Conservation (phyloP, 2,329 filamentous ascomycete genomes). For the Decorospora gaudefroyi region DNA sequence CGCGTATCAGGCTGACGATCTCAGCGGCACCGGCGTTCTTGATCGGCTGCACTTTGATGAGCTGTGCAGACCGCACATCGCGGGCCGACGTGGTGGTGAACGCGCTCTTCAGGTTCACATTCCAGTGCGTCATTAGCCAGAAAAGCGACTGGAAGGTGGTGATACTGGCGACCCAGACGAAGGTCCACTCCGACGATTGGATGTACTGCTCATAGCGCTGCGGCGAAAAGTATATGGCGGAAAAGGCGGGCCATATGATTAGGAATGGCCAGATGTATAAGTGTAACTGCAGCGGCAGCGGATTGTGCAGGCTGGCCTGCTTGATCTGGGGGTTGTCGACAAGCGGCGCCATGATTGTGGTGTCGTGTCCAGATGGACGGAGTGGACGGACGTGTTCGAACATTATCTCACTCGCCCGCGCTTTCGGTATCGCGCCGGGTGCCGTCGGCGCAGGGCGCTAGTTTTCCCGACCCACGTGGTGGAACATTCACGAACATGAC, state of each 20-base stretch:
- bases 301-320: slow-evolving; percentile 84
- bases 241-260: slow-evolving; percentile 88
- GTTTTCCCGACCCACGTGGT: slow-evolving; percentile 12
- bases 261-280: slow-evolving; percentile 92
- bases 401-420: slow-evolving; percentile 19
- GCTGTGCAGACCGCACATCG: slow-evolving; percentile 71
- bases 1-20: slow-evolving; percentile 79
- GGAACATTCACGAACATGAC: slow-evolving; percentile 13
- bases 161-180: slow-evolving; percentile 89
- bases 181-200: slow-evolving; percentile 94
- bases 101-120: slow-evolving; percentile 77
- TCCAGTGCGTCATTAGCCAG: slow-evolving; percentile 98
- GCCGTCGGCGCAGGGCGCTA: slow-evolving; percentile 13
- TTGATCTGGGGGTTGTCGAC: slow-evolving; percentile 91
- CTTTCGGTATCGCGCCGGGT: slow-evolving; percentile 18
- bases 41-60: slow-evolving; percentile 91
- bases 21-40: slow-evolving; percentile 88
- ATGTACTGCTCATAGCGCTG: slow-evolving; percentile 91
- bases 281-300: slow-evolving; percentile 78
- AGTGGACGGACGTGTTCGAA: slow-evolving; percentile 18
- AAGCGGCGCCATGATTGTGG: slow-evolving; percentile 60
- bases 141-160: slow-evolving; percentile 83
- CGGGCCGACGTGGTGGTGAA: slow-evolving; percentile 78
- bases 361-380: slow-evolving; percentile 25
- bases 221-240: slow-evolving; percentile 80